Evolutionary conservation across 1,284 basidiomycete species (phyloP), one percentile per base, ranked within the genome.

Genomic region (Cutaneotrichosporon spelunceum): DNA sequence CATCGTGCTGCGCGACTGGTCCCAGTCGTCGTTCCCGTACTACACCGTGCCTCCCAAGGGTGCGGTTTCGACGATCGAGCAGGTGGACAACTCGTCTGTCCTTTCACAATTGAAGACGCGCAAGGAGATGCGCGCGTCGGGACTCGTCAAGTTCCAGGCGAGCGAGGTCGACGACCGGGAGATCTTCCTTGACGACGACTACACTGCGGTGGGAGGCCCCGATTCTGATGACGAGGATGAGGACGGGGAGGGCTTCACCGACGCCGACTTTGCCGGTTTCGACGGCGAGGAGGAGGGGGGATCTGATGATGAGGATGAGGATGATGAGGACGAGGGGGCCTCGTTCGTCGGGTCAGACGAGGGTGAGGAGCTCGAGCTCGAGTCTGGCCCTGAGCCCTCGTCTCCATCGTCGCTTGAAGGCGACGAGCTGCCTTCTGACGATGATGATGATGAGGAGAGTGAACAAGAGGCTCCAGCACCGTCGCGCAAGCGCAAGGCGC

Each of bases 1-100:
- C 26, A 84, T 88, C 57, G 82, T 98, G 45, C 83, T 98, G 48
- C 87, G 90, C 27, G 94, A 98, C 79, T 99, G 94, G 94, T 88
- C 85, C 65, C 84, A 83, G 6, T 90, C 89, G 56, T 87, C 85
- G 66, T 85, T 98, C 71, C 84, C 86, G 16, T 88, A 90, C 72
- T 95, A 89, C 80, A 88, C 89, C 7, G 76, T 83, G 23, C 86
- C 87, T 2, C 83, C 86, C 4, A 72, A 80, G 0, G 59, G 58
- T 42, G 33, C 23, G 30, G 68, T 67, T 60, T 66, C 68, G 6
- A 56, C 66, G 29, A 68, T 65, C 13, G 57, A 45, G 56, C 72
- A 75, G 53, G 77, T 78, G 52, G 74, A 80, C 33, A 80, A 74
- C 70, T 56, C 58, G 7, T 61, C 71, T 48, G 80, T 87, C 39